Conservation (phyloP, 2,329 filamentous ascomycete species). For the Helminthosporium solani region DNA sequence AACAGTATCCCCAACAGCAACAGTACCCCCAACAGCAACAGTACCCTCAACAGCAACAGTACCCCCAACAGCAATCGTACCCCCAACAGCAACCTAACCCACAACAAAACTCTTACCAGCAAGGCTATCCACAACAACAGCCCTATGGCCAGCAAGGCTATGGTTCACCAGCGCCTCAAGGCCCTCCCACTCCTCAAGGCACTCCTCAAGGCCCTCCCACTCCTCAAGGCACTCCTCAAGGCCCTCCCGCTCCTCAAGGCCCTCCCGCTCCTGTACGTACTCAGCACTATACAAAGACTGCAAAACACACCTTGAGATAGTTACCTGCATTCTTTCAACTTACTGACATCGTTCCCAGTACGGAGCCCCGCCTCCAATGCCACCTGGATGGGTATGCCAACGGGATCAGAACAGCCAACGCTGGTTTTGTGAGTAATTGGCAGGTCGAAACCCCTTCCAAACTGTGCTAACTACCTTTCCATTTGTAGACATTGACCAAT, state of each 20-base stretch:
- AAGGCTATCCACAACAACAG: slow-evolving; percentile 26
- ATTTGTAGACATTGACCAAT: slow-evolving; percentile 54
- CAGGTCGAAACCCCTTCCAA: not conserved
- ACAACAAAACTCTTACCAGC: slow-evolving; percentile 22
- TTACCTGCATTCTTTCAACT: not conserved
- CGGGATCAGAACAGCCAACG: slow-evolving; percentile 63
- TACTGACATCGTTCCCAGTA: slow-evolving; percentile 13
- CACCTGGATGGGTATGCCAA: slow-evolving; percentile 61
- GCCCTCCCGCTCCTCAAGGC: slow-evolving; percentile 12
- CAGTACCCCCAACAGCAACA: slow-evolving; percentile 10
- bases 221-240: slow-evolving; percentile 12
- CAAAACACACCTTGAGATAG: too few relatives aligned
- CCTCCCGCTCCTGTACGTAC: slow-evolving; percentile 11
- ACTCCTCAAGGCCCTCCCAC: slow-evolving; percentile 13
- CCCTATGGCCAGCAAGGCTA: slow-evolving; percentile 24
- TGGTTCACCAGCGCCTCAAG: slow-evolving; percentile 12
- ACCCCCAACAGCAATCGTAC: slow-evolving; percentile 16
- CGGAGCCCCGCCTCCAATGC: slow-evolving; percentile 55
- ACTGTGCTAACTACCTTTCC: not conserved
- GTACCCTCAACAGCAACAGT: slow-evolving; percentile 15
- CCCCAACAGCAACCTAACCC: slow-evolving; percentile 28
- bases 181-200: too few relatives aligned
- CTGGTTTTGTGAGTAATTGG: slow-evolving; percentile 54
- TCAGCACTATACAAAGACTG: too few relatives aligned
- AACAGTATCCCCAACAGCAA: slow-evolving; percentile 7